Conservation (phyloP, 495 filamentous ascomycete genomes). For the Daldinia decipiens region DNA sequence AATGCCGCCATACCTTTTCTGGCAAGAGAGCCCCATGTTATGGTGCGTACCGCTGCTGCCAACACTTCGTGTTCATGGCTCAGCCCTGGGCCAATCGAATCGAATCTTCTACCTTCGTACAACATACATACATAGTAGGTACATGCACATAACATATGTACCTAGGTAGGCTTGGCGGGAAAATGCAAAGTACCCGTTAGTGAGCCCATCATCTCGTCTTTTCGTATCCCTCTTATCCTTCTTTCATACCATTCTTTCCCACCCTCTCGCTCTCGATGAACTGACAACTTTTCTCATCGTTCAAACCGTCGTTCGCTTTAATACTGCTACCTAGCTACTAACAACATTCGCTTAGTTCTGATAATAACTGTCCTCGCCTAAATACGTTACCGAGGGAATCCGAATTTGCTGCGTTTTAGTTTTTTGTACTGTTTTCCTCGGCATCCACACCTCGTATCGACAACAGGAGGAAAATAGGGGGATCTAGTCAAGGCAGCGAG, state of each 20-base stretch:
- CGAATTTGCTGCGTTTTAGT: constrained; percentile 25
- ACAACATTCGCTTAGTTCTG: constrained; percentile 41
- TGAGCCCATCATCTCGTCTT: constrained; percentile 30
- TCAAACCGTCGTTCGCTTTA: constrained; percentile 41
- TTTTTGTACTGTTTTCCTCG: constrained; percentile 30
- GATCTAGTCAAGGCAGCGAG: constrained; percentile 22
- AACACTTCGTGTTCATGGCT: constrained; percentile 43
- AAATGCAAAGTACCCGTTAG: constrained; percentile 27
- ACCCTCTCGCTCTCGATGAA: constrained; percentile 32
- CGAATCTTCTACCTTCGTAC: constrained; percentile 17
- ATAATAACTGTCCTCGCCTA: constrained; percentile 6
- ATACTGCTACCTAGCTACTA: constrained; percentile 24
- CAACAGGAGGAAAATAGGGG: constrained; percentile 25
- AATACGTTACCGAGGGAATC: constrained; percentile 19
- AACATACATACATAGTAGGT: no score
- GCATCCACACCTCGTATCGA: constrained; percentile 34
- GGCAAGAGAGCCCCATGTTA: constrained; percentile 24
- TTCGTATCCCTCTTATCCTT: constrained; percentile 17
- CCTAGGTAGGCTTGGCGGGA: constrained; percentile 34
- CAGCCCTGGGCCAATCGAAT: constrained; percentile 29
- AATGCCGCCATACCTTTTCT: constrained; percentile 33
- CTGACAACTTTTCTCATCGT: constrained; percentile 32
- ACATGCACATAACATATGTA: not conserved
- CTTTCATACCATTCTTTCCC: constrained; percentile 14
- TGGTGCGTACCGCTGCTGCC: constrained; percentile 19